These are phyloP conservation scores for Fusarium sarcochroum DNA, from an alignment of 2,329 filamentous ascomycete genomes.

Conservation along the genomic window DNA sequence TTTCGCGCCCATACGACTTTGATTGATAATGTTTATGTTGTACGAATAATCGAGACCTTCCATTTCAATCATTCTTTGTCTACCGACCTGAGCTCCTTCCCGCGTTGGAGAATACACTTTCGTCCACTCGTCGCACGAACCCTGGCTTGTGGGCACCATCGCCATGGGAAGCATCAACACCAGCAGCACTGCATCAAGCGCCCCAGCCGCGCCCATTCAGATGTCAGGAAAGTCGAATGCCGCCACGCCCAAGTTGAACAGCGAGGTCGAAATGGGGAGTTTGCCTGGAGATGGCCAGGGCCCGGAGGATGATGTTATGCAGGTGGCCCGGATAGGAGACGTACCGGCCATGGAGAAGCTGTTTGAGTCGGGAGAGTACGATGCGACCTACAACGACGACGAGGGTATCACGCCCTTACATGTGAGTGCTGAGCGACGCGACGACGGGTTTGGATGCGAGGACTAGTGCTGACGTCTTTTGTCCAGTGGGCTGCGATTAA, in stretches of 20 bases:
- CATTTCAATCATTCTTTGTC: constrained; percentile 19
- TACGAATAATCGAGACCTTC: constrained; percentile 30
- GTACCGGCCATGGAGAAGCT: constrained; percentile 89
- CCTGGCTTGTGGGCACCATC: constrained; percentile 28
- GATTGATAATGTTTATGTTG: constrained; percentile 42
- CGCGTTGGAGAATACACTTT: constrained; percentile 2
- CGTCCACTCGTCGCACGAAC: not conserved
- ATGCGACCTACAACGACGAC: constrained; percentile 86
- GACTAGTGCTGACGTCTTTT: constrained; percentile 26
- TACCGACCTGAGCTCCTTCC: constrained; percentile 6
- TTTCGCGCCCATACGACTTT: constrained; percentile 18
- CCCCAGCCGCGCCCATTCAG: constrained; percentile 64
- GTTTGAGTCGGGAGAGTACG: constrained; percentile 85
- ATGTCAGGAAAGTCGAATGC: constrained; percentile 68
- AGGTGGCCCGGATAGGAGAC: constrained; percentile 90
- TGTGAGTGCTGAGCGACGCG: constrained; percentile 66
- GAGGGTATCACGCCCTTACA: constrained; percentile 97
- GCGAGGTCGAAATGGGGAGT: constrained; percentile 68
- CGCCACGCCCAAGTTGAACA: constrained; percentile 69
- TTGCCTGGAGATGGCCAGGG: constrained; percentile 58
- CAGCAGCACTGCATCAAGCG: constrained; percentile 50
- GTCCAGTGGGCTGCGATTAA: constrained; percentile 97
- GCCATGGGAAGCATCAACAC: constrained; percentile 60
- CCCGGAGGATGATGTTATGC: constrained; percentile 88
- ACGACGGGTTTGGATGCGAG: not conserved